A percentile compares a stretch with the other conserved stretches of the same genome.
These are phyloP conservation scores for Alternaria metachromatica DNA, from an alignment of 2,329 filamentous ascomycete species.

Conservation along the genomic window DNA sequence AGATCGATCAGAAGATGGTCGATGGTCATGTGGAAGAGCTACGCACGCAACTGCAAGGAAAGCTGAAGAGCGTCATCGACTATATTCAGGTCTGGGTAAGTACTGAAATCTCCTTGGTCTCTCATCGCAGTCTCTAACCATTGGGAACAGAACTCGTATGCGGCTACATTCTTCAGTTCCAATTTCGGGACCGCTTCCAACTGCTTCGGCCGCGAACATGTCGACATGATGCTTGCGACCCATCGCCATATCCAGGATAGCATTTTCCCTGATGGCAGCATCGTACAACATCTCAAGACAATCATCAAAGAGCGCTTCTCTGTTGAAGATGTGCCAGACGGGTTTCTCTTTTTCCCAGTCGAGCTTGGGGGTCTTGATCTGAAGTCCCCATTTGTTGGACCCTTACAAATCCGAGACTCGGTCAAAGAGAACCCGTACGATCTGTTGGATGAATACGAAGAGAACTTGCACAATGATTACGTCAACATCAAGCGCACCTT, in stretches of 20 bases:
- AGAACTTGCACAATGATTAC: conserved; percentile 48
- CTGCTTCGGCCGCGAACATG: conserved; percentile 60
- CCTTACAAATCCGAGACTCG: conserved; percentile 53
- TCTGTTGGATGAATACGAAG: conserved; percentile 52
- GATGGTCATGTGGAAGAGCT: conserved; percentile 41
- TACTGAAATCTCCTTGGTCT: neutral
- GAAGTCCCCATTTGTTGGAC: conserved; percentile 58
- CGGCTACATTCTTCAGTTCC: conserved; percentile 59
- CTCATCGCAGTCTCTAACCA: neutral
- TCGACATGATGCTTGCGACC: conserved; percentile 60
- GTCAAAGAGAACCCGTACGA: conserved; percentile 46
- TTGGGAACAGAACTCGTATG: conserved; percentile 60
- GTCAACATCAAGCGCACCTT: conserved; percentile 38
- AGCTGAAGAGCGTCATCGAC: conserved; percentile 41
- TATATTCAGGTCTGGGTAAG: conserved; percentile 36
- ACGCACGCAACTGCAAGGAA: conserved; percentile 35
- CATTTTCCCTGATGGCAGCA: conserved; percentile 52
- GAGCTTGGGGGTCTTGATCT: conserved; percentile 60
- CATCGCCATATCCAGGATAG: conserved; percentile 58
- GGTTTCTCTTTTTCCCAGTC: conserved; percentile 61
- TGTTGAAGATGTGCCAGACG: conserved; percentile 56
- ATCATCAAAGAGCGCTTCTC: conserved; percentile 61
- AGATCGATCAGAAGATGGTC: conserved; percentile 44
- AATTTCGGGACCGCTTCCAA: conserved; percentile 62
- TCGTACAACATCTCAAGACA: conserved; percentile 51